Conservation (phyloP, 495 filamentous ascomycete species). For the Penicillium lagena region DNA sequence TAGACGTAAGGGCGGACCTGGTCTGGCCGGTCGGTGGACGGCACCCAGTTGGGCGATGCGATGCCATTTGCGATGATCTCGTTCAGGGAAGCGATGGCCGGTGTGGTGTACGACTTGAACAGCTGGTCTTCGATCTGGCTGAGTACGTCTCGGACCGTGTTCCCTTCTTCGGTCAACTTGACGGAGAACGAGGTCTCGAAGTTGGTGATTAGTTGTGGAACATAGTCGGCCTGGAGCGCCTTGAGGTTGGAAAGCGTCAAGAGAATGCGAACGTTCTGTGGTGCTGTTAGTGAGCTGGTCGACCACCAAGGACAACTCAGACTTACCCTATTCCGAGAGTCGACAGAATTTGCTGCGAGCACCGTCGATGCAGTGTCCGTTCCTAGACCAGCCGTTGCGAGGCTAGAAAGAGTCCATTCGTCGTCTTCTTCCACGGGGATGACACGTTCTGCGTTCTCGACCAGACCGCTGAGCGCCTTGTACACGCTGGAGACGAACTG, state of each 20-base stretch:
- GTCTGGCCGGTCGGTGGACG: constrained; percentile 54
- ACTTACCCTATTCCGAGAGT: constrained; percentile 66
- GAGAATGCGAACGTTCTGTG: constrained; percentile 82
- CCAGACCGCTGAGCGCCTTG: constrained; percentile 86
- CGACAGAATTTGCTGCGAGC: constrained; percentile 49
- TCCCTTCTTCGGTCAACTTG: constrained; percentile 83
- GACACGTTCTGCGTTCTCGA: constrained; percentile 83
- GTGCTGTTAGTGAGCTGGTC: constrained; percentile 12
- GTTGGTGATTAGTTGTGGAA: constrained; percentile 74
- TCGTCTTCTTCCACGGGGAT: constrained; percentile 56
- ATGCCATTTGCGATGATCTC: constrained; percentile 67
- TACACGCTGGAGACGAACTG: constrained; percentile 90
- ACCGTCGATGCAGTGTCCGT: constrained; percentile 26
- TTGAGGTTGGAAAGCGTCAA: constrained; percentile 88
- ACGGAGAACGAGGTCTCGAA: constrained; percentile 89
- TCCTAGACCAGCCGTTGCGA: constrained; percentile 19
- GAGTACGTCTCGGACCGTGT: constrained; percentile 83
- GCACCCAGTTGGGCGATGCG: constrained; percentile 62
- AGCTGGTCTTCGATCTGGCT: constrained; percentile 80
- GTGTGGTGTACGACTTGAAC: constrained; percentile 83
- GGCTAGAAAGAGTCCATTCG: constrained; percentile 33
- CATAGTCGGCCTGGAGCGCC: constrained; percentile 64
- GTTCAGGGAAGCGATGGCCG: constrained; percentile 55
- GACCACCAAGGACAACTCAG: not conserved
- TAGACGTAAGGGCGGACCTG: constrained; percentile 86